Evolutionary conservation across 345 rosid species (phyloP).

Genomic region (Dimocarpus longan): DNA sequence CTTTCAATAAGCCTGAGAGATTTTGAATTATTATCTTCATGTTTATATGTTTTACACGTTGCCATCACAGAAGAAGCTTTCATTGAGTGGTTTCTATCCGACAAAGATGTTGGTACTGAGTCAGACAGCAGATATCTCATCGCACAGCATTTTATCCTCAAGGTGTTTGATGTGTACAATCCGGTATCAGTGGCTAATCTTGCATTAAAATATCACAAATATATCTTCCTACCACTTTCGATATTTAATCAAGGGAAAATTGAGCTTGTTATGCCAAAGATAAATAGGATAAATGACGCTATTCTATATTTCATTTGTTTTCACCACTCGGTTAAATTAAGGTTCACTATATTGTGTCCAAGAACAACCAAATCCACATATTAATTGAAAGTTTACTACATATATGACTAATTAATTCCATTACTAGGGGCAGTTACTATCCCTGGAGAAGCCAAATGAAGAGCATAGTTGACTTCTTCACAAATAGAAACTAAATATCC

Average conservation of each 20-base stretch:
- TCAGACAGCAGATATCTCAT: background rate
- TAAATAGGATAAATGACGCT: background rate
- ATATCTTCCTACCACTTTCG: background rate
- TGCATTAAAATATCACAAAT: background rate
- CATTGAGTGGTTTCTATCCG: background rate
- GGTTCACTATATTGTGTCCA: background rate
- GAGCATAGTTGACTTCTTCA: background rate
- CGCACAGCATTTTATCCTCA: background rate
- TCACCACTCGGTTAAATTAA: background rate
- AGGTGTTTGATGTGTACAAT: background rate
- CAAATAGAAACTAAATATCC: background rate
- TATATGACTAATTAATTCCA: background rate
- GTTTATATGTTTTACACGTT: background rate
- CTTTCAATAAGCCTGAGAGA: background rate
- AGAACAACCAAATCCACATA: background rate
- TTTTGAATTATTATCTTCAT: background rate
- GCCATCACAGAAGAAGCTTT: background rate
- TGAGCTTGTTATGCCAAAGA: background rate
- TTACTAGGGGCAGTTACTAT: background rate
- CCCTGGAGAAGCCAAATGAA: background rate
- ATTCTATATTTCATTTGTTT: background rate
- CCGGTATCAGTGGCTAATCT: background rate
- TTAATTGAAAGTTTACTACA: background rate
- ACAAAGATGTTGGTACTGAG: background rate
- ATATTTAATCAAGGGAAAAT: background rate